These are phyloP conservation scores for Russula sp. DNA, from an alignment of 768 basidiomycete species.

Conservation along the genomic window DNA sequence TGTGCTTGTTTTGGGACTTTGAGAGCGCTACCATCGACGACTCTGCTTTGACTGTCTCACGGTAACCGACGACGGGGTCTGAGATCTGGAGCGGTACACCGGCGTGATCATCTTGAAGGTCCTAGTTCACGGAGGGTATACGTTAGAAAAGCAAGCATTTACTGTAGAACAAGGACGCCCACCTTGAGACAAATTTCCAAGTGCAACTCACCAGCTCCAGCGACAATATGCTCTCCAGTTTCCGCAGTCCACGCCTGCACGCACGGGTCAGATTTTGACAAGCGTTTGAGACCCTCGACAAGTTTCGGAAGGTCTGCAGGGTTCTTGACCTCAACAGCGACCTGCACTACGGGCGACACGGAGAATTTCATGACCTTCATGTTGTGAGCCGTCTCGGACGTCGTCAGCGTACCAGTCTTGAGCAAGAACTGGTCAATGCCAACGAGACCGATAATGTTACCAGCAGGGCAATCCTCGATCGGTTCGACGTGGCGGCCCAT, in stretches of 20 bases:
- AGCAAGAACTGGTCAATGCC: slow-evolving; percentile 99
- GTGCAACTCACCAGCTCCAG: slow-evolving; percentile 98
- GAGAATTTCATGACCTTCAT: slow-evolving; percentile 99
- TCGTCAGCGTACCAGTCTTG: slow-evolving; percentile 97
- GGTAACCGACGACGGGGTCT: slow-evolving; percentile 94
- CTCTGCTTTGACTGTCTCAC: slow-evolving; percentile 95
- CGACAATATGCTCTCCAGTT: slow-evolving; percentile 96
- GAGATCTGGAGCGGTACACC: slow-evolving; percentile 99
- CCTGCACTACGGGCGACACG: slow-evolving; percentile 98
- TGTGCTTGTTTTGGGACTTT: slow-evolving; percentile 99
- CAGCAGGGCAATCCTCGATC: slow-evolving; percentile 97
- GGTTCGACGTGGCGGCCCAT: slow-evolving; percentile 99
- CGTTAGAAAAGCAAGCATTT: neutral
- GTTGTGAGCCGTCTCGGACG: slow-evolving; percentile 98
- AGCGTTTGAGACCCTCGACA: slow-evolving; percentile 99
- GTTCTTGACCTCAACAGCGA: slow-evolving; percentile 99
- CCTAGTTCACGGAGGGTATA: slow-evolving; percentile 38
- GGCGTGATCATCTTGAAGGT: slow-evolving; percentile 99
- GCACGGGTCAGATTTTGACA: slow-evolving; percentile 99
- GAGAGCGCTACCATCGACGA: slow-evolving; percentile 94
- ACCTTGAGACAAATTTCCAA: slow-evolving; percentile 99
- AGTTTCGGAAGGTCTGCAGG: slow-evolving; percentile 98
- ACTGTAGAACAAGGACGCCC: slow-evolving; percentile 1
- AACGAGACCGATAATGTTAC: slow-evolving; percentile 98
- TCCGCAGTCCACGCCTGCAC: slow-evolving; percentile 92